Evolutionary conservation across 805 yeast species (phyloP), one percentile per base, ranked within the genome.

Genomic region (Kazachstania viticola): DNA sequence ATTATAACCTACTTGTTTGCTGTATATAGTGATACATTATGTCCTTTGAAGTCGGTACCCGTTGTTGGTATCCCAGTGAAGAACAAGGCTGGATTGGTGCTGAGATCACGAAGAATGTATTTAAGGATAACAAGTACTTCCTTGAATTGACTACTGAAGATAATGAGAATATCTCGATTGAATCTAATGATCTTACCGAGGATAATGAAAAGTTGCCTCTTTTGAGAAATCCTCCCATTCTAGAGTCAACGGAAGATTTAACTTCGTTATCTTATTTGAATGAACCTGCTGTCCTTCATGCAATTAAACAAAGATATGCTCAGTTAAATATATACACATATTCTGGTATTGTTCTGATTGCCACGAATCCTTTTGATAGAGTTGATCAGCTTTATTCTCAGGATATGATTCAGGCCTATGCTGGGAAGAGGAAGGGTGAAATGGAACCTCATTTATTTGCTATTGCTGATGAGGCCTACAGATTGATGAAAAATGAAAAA

Each of bases 401-500:
- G 25, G 95, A 88, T 47, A 81, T 88, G 56, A 84, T 88, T 37
- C 95, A 88, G 57, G 88, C 94, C 14, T 88, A 88, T 54, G 84
- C 95, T 8, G 94, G 95, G 16, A 82, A 79, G 51, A 73, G 82
- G 49, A 70, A 95, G 51, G 97, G 95, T 28, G 97, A 88, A 56
- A 71, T 84, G 42, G 97, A 91, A 49, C 98, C 98, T 4, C 98
- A 88, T 65, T 65, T 88, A 52, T 88, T 88, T 58, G 95, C 96
- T 28, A 88, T 88, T 46, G 97, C 98, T 17, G 97, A 87, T 58
- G 96, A 91, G 49, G 96, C 97, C 5, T 87, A 85, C 56, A 70
- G 95, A 48, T 79, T 94, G 52, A 88, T 88, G 98, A 79, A 81
- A 49, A 69, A 77, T 30, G 93, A 84, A 46, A 64, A 71, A 25